Conservation (phyloP, 805 yeast species). For the Cyberlindnera amylophila region DNA sequence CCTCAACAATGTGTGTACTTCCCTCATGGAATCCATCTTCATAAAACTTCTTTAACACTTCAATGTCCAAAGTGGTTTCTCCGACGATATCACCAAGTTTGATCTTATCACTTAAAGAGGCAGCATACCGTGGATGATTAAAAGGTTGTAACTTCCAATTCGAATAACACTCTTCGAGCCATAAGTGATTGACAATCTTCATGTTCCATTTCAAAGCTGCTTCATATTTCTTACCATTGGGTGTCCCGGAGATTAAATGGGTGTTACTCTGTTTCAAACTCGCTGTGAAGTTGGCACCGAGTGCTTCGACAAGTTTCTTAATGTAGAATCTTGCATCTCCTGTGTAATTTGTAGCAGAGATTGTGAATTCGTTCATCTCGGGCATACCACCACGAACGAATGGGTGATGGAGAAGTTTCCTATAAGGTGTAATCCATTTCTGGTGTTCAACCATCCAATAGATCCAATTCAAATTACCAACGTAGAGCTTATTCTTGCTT, state of each 20-base stretch:
- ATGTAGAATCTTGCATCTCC: constrained; percentile 82
- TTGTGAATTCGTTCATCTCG: constrained; percentile 48
- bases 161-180: constrained; percentile 82
- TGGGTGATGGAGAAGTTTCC: constrained; percentile 69
- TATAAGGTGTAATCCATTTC: constrained; percentile 51
- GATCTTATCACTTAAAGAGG: constrained; percentile 19
- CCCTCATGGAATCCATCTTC: constrained; percentile 33
- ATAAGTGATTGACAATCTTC: constrained; percentile 68
- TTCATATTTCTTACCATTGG: constrained; percentile 68
- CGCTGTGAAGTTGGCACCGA: constrained; percentile 79
- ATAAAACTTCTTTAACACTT: constrained; percentile 34
- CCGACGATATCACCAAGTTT: constrained; percentile 48
- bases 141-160: constrained; percentile 54
- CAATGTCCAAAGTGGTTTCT: constrained; percentile 40
- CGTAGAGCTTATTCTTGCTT: constrained; percentile 34
- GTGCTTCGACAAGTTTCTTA: constrained; percentile 52
- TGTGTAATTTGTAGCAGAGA: constrained; percentile 74
- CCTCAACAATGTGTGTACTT: constrained; percentile 20
- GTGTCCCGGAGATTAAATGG: constrained; percentile 63
- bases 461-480: constrained; percentile 77
- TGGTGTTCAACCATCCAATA: constrained; percentile 58
- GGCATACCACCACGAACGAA: constrained; percentile 44
- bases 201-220: constrained; percentile 71
- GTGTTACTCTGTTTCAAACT: constrained; percentile 61
- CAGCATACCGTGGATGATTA: constrained; percentile 41